Conservation (phyloP, 192 early-diverging fungal genomes). For the Funneliformis mosseae region DNA sequence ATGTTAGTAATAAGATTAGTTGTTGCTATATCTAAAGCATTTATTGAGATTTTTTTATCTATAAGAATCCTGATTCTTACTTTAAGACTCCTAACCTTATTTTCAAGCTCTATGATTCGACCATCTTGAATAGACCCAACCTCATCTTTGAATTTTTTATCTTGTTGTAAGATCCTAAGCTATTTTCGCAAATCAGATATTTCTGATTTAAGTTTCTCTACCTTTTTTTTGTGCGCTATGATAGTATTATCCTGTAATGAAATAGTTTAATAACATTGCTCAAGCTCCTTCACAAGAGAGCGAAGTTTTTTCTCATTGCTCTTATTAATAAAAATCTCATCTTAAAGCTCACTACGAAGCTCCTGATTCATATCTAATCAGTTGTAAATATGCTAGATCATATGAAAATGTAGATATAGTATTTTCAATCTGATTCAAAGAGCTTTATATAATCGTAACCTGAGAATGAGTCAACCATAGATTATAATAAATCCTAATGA, state of each 20-base stretch:
- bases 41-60: not conserved
- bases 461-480: not conserved
- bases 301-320: slow-evolving; percentile 7
- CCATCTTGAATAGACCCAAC: no score
- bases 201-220: not conserved
- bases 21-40: not conserved
- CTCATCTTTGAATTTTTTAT: not conserved
- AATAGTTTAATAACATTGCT: slow-evolving; percentile 6
- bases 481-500: not conserved
- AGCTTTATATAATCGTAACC: not conserved
- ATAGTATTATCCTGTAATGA: slow-evolving; percentile 14
- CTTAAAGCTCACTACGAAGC: slow-evolving; percentile 2
- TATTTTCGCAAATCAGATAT: not conserved
- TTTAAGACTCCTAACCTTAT: no score
- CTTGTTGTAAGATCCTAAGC: not conserved
- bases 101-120: no score
- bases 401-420: no score
- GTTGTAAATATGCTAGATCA: not conserved
- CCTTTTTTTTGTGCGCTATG: not conserved
- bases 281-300: not conserved
- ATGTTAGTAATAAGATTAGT: not conserved
- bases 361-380: not conserved
- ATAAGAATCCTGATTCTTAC: not conserved
- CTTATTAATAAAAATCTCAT: slow-evolving; percentile 1
- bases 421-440: not conserved